Base-by-base conservation (phyloP, 2,329 filamentous ascomycete species). In the Arthrobotrys sinensis region DNA sequence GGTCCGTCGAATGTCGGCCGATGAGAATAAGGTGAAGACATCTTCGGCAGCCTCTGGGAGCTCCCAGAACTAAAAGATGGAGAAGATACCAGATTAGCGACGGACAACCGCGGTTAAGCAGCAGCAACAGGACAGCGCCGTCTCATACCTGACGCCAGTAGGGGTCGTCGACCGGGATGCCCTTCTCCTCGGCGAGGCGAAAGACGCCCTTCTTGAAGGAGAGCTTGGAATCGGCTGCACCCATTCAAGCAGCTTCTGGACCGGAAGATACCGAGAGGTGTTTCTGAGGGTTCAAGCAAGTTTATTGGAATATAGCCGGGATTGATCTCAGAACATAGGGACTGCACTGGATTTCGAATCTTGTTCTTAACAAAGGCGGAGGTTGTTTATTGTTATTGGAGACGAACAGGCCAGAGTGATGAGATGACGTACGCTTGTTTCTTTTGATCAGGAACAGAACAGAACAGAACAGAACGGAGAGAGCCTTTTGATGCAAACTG, bases 171-270 rank as follows among this genome's bases (percentile, higher is more conserved):
- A 93, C 90, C 77, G 93, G 88, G 83, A 98, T 97, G 84, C 92
- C 88, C 76, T 82, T 90, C 84, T 97, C 92, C 84, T 97, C 94
- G n/a, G 94, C 96, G 76, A 99, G 90, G 83, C 92, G 91, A 87
- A 98, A 97, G 86, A 98, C 97, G 86, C 94, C 95, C 86, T 97
- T 93, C 86, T 97, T 98, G 89, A 99, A 98, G 84, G 95, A 93
- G 84, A 98, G 91, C 89, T 98, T 98, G 83, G 95, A 98, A 87
- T 98, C 95, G 86, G 95, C 97, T 84, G 95, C 95, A 85, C 96
- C 96, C 96, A 99, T 99, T 71, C 83, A 32, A 66, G 32, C 7
- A 43, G 38, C 34, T 52, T 6, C 38, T 16, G 16, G 48, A 53
- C 40, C 55, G 65, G 65, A 36, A 63, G 55, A 40, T 71, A 16